Base-by-base conservation (phyloP, 1,284 basidiomycete genomes). In the Athelia sp. region DNA sequence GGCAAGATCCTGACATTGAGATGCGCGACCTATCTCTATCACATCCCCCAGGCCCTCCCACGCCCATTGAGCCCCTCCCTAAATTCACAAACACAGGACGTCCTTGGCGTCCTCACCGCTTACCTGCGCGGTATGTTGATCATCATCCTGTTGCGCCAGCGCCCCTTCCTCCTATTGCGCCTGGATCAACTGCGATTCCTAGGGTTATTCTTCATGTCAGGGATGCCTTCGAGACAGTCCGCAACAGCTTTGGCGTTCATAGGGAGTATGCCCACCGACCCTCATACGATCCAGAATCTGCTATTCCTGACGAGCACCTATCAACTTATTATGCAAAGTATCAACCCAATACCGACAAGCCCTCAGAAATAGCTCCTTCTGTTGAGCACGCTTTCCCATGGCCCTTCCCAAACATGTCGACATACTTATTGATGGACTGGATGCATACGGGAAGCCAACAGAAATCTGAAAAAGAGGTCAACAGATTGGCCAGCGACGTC, bases 221-320 rank as follows among this genome's bases (percentile, higher is more conserved):
- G 1, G 56, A 62, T 43, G 49, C 50, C 2, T 50, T 63, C 23
- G 42, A 35, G 0, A 58, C 61, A 9, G 46, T 31, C 0, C 32
- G 54, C 17, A 60, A 62, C 26, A 8, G 14, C 1, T 64, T 63
- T 43, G 55, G 61, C 2, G 43, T 62, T n/a, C 43, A 48, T 15
- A 47, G 52, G 0, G 50, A 58, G 1, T 64, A 64, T 44, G 48
- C 32, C 1, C 51, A 62, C 22, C 50, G 56, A 1, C 61, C 60
- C 14, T 57, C 59, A 3, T 55, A 59, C 42, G 61, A 62, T 47
- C 60, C 61, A 0, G 58, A 63, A 19, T 35, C 52, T 0, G 23
- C 42, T 17, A 45, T 61, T 4, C 26, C 38, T 10, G 18, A 43
- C 2, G 52, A 53, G 21, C 52, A 58, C 26, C 48, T 58, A 4